phyloP scores from a whole-genome alignment of 768 basidiomycete species.

The Suillus variegatus region DNA sequence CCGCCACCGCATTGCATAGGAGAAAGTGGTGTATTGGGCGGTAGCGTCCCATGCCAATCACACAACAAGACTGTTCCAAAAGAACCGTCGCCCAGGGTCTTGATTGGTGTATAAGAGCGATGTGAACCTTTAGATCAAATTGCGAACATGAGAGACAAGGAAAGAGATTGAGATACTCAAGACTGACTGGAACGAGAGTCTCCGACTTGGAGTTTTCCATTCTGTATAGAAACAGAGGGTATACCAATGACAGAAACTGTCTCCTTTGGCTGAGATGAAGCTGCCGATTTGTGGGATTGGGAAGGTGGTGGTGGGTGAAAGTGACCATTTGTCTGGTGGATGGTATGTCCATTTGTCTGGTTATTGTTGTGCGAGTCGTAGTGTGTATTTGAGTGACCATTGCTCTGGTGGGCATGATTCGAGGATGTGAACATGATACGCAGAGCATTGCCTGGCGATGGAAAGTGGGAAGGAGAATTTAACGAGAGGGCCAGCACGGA shows the following conservation, averaged over 20 bases:
- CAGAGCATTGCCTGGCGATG: constrained; percentile 33
- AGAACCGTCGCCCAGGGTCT: constrained; percentile 96
- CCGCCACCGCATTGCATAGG: constrained; percentile 96
- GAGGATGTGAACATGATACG: constrained; percentile 35
- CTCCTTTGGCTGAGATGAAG: constrained; percentile 45
- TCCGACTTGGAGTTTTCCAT: constrained; percentile 72
- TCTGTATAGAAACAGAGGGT: constrained; percentile 73
- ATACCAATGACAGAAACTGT: constrained; percentile 70
- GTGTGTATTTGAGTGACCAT: constrained; percentile 8
- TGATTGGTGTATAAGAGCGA: constrained; percentile 92
- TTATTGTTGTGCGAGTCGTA: constrained; percentile 26
- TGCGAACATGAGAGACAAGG: constrained; percentile 14
- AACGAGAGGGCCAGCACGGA: constrained; percentile 17
- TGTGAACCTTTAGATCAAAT: constrained; percentile 59
- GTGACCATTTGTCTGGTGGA: constrained; percentile 15
- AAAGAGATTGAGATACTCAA: constrained; percentile 8
- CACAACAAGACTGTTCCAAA: constrained; percentile 99
- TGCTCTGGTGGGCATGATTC: constrained; percentile 31
- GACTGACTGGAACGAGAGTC: constrained; percentile 69
- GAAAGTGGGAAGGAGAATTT: constrained; percentile 14
- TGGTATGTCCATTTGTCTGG: constrained; percentile 30
- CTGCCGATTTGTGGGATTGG: constrained; percentile 16
- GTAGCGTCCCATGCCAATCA: constrained; percentile 97
- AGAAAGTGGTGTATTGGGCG: constrained; percentile 86
- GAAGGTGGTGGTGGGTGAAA: constrained; percentile 19